Evolutionary conservation across 192 early-diverging fungal species (phyloP).

Genomic region (Backusella circina): DNA sequence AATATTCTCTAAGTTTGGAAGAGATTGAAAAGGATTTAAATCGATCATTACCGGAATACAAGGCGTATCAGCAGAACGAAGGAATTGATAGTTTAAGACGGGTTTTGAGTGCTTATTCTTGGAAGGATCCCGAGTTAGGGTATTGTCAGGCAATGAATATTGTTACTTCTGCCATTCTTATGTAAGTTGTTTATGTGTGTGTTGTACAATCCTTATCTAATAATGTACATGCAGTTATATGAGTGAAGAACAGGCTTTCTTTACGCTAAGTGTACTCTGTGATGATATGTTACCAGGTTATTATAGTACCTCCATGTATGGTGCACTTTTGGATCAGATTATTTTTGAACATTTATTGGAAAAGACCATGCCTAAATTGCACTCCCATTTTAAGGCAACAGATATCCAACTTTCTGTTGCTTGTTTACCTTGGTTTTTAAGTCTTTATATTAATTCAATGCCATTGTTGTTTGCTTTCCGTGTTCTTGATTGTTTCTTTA

Average conservation of each 20-base stretch:
- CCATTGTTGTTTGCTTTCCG: constrained; percentile 73
- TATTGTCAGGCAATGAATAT: constrained; percentile 98
- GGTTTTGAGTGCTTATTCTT: constrained; percentile 69
- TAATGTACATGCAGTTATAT: constrained; percentile 45
- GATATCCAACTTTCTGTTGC: constrained; percentile 89
- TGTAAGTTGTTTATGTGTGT: constrained; percentile 35
- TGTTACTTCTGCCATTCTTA: constrained; percentile 79
- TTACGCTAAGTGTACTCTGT: constrained; percentile 75
- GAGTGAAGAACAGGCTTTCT: constrained; percentile 90
- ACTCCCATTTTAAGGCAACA: constrained; percentile 62
- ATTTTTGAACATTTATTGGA: constrained; percentile 79
- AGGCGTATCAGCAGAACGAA: constrained; percentile 74
- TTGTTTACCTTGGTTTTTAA: constrained; percentile 90
- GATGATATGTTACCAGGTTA: constrained; percentile 75
- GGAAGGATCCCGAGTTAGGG: constrained; percentile 73
- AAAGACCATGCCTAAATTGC: constrained; percentile 79
- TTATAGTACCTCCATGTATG: constrained; percentile 83
- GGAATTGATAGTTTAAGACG: constrained; percentile 81
- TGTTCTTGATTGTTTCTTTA: constrained; percentile 86
- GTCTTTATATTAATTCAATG: constrained; percentile 84
- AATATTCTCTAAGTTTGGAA: constrained; percentile 68
- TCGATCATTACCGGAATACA: constrained; percentile 79
- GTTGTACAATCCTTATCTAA: too few relatives aligned
- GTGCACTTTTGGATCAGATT: constrained; percentile 82
- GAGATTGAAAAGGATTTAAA: constrained; percentile 94